phyloP scores from a whole-genome alignment of 768 basidiomycete genomes.

The Lactarius indigo region DNA sequence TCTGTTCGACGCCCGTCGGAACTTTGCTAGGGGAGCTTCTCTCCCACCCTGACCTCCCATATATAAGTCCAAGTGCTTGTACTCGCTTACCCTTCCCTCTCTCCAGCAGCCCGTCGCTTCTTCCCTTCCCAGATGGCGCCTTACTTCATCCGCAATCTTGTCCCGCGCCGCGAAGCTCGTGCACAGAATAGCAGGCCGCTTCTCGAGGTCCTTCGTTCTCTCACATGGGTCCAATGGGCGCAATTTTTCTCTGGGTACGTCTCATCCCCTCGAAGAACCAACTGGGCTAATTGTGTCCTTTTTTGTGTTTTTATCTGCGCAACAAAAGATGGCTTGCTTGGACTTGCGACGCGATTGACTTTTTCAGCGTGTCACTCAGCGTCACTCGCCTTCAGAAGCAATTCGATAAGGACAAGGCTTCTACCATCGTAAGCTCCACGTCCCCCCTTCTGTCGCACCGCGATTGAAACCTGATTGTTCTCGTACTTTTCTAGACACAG shows the following conservation, averaged over 20 bases:
- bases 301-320: neutral
- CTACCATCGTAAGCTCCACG: slow-evolving; percentile 41
- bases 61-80: neutral
- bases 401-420: slow-evolving; percentile 40
- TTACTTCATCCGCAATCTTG: slow-evolving; percentile 23
- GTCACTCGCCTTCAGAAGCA: slow-evolving; percentile 46
- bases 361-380: slow-evolving; percentile 72
- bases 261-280: neutral
- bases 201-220: slow-evolving; percentile 37
- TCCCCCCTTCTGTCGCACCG: neutral
- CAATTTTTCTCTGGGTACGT: slow-evolving; percentile 53
- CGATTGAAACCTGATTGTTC: neutral
- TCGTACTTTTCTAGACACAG: slow-evolving; percentile 45
- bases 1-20: neutral
- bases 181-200: slow-evolving; percentile 32
- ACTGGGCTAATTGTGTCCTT: neutral
- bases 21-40: neutral
- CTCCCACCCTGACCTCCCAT: neutral
- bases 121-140: slow-evolving; percentile 20
- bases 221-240: slow-evolving; percentile 51
- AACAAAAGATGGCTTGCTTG: slow-evolving; percentile 70
- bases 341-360: slow-evolving; percentile 85
- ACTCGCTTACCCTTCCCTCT: neutral
- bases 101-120: neutral
- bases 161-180: slow-evolving; percentile 18